Evolutionary conservation across 495 filamentous ascomycete species (phyloP), one percentile per base, ranked within the genome.

Genomic region (Aspergillus ellipticus): DNA sequence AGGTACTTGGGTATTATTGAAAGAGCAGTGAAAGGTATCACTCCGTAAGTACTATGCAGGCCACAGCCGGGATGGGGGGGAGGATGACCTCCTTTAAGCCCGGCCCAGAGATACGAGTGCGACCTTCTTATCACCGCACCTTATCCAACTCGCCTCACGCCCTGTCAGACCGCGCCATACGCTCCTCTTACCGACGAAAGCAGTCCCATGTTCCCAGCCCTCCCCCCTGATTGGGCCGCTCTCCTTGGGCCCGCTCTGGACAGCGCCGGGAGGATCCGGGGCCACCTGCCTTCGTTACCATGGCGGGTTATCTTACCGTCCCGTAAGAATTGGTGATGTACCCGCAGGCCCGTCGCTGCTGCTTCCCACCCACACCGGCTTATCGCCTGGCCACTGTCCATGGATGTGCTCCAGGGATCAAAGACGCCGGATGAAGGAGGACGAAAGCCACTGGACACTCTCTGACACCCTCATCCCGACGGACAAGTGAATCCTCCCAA

Each of bases 201-300:
- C 43, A 24, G 54, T 53, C 46, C 41, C 17, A 48, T 19, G 29
- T 33, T 29, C 51, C 22, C 42, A 31, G 56, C 43, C 66, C 56
- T 68, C 20, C 59, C 33, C 22, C 43, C 57, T 58, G 59, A 69
- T 66, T 69, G 66, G 66, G 51, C 46, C 33, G 16, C 53, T 33
- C 45, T 37, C n/a, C n/a, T 46, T 24, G 31, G 49, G 31, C 35
- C 52, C 50, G 45, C 37, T 47, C 9, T 47, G 53, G 42, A 54
- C 53, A 49, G 50, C 49, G 51, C 55, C 63, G 64, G 66, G 58
- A 65, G 61, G 57, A 56, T 57, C 63, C 64, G 64, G 66, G 59
- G 59, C 28, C 19, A 43, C 22, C 49, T 19, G 33, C 16, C 52
- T 47, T 29, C 11, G 16, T 29, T 28, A 47, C 21, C 24, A 19